Conservation (phyloP, 2,329 filamentous ascomycete genomes). For the Moelleriella libera region DNA sequence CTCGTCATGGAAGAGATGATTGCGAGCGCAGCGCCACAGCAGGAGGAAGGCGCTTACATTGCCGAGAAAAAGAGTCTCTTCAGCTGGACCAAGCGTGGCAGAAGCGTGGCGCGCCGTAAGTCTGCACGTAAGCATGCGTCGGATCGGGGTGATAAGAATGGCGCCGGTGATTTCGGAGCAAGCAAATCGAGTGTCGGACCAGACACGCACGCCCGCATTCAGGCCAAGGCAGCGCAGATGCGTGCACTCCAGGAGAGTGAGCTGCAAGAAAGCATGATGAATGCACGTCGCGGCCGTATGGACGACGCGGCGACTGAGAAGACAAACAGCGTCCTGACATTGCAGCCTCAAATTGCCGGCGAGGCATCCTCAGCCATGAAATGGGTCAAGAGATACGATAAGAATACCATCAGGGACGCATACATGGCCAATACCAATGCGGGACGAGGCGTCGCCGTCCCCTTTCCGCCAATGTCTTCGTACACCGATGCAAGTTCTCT, state of each 20-base stretch:
- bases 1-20: slow-evolving; percentile 93
- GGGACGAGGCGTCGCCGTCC: slow-evolving; percentile 45
- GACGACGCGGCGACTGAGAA: slow-evolving; percentile 50
- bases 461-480: slow-evolving; percentile 18
- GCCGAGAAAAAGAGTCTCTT: slow-evolving; percentile 94
- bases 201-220: slow-evolving; percentile 86
- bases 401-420: slow-evolving; percentile 69
- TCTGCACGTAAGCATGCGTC: slow-evolving; percentile 49
- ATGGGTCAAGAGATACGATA: slow-evolving; percentile 93
- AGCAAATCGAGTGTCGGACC: slow-evolving; percentile 79
- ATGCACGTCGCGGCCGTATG: slow-evolving; percentile 35
- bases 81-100: slow-evolving; percentile 64
- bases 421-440: slow-evolving; percentile 65
- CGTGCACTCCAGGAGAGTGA: slow-evolving; percentile 56
- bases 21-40: slow-evolving; percentile 78
- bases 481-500: slow-evolving; percentile 12
- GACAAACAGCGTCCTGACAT: slow-evolving; percentile 79
- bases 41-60: slow-evolving; percentile 75
- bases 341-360: slow-evolving; percentile 70
- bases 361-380: slow-evolving; percentile 92
- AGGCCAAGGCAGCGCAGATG: slow-evolving; percentile 75
- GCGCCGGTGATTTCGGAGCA: slow-evolving; percentile 23
- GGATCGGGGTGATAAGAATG: slow-evolving; percentile 29
- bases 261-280: slow-evolving; percentile 25
- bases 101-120: slow-evolving; percentile 50